Conservation (phyloP, 441 rosid species). For the Bruguiera hainesii region DNA sequence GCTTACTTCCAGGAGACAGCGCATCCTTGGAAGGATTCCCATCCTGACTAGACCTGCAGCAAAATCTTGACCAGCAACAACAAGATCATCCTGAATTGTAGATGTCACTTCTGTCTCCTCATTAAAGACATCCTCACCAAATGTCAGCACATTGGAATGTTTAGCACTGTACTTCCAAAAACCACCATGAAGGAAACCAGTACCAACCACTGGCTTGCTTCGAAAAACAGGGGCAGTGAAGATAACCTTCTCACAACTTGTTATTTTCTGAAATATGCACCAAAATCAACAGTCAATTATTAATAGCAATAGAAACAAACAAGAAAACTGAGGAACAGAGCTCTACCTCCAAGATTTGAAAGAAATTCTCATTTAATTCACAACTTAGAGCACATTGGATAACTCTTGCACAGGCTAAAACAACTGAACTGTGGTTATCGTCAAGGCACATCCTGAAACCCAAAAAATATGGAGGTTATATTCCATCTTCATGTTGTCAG, state of each 20-base stretch:
- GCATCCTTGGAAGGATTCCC: constrained; percentile 77
- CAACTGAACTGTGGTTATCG: constrained; percentile 79
- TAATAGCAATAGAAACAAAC: neutral
- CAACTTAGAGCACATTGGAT: constrained; percentile 65
- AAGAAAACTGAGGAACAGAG: constrained; percentile 5
- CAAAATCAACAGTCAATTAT: constrained; percentile 8
- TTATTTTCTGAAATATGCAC: constrained; percentile 42
- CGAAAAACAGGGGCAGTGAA: constrained; percentile 80
- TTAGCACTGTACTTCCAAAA: constrained; percentile 94
- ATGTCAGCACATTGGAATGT: constrained; percentile 63
- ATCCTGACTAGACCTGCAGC: constrained; percentile 89
- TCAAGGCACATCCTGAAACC: constrained; percentile 77
- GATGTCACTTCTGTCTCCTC: constrained; percentile 56
- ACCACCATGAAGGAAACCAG: constrained; percentile 77
- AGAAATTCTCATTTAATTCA: constrained; percentile 61
- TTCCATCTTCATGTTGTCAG: neutral
- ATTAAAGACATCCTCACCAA: constrained; percentile 39
- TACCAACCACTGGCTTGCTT: constrained; percentile 71
- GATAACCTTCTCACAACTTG: constrained; percentile 36
- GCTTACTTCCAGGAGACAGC: constrained; percentile 74
- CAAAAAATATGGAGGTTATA: constrained; percentile 16
- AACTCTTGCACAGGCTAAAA: constrained; percentile 70
- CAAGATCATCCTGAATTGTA: constrained; percentile 82
- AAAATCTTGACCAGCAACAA: constrained; percentile 88
- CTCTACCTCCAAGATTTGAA: constrained; percentile 68